phyloP scores from a whole-genome alignment of 1,284 basidiomycete species.

The Somion occarium region DNA sequence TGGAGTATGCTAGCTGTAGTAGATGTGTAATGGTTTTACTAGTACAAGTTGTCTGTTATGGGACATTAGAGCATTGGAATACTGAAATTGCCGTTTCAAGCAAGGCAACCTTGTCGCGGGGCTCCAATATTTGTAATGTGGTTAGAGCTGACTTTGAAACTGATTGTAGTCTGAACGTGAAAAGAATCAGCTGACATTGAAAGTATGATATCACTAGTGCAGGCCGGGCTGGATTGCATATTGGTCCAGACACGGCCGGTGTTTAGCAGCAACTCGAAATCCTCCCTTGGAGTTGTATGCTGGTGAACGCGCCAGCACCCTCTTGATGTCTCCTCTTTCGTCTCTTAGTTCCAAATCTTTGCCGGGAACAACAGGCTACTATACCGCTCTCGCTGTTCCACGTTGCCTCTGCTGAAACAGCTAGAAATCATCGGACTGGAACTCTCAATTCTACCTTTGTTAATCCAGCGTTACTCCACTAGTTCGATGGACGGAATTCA shows the following conservation, averaged over 20 bases:
- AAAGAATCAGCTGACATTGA: background rate
- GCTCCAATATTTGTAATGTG: background rate
- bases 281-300: too few species aligned
- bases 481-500: background rate
- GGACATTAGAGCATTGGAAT: too few species aligned
- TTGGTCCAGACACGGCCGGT: background rate
- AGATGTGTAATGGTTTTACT: conserved; percentile 30
- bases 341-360: background rate
- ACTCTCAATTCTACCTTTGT: background rate
- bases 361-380: too few species aligned
- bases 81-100: background rate
- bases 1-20: conserved; percentile 73
- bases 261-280: too few species aligned
- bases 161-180: background rate
- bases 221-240: background rate
- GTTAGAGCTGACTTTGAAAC: too few species aligned
- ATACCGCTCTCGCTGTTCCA: too few species aligned
- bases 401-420: too few species aligned
- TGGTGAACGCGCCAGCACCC: too few species aligned
- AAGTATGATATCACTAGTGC: background rate
- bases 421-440: background rate
- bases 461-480: background rate
- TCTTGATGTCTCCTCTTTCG: background rate
- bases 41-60: too few species aligned
- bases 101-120: background rate